Evolutionary conservation across 768 basidiomycete species (phyloP).

Genomic region (Mycena chlorophos): DNA sequence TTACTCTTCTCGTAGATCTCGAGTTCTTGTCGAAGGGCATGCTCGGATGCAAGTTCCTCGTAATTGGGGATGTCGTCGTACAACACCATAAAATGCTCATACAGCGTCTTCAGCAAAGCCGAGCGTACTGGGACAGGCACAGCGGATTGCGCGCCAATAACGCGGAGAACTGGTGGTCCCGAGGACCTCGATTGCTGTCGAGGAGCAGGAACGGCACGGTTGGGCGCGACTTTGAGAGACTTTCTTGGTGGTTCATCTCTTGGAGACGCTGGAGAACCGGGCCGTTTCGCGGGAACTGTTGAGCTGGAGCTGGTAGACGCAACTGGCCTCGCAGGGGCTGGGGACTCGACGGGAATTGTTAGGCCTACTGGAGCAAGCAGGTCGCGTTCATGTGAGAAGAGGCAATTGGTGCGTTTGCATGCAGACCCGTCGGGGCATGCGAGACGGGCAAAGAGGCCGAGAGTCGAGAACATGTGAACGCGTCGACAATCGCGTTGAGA

Average conservation of each 20-base stretch:
- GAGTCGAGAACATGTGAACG: conserved; percentile 59
- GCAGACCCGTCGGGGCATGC: conserved; percentile 55
- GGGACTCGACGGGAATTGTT: conserved; percentile 36
- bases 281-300: conserved; percentile 54
- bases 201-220: conserved; percentile 13
- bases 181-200: conserved; percentile 26
- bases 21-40: conserved; percentile 80
- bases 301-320: conserved; percentile 18
- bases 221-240: conserved; percentile 53
- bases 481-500: neutral
- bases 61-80: conserved; percentile 59
- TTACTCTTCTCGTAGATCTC: conserved; percentile 74
- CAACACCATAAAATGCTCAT: conserved; percentile 69
- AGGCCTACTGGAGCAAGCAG: conserved; percentile 38
- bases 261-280: conserved; percentile 35
- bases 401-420: conserved; percentile 56
- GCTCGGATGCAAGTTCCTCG: conserved; percentile 68
- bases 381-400: conserved; percentile 62
- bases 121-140: conserved; percentile 76
- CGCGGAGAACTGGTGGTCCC: conserved; percentile 64
- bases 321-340: conserved; percentile 19
- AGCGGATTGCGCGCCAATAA: conserved; percentile 67
- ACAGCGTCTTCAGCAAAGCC: conserved; percentile 73
- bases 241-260: conserved; percentile 58
- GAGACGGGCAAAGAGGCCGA: conserved; percentile 58